Conservation (phyloP, 257 asterid genomes). For the Gentiana dahurica region DNA sequence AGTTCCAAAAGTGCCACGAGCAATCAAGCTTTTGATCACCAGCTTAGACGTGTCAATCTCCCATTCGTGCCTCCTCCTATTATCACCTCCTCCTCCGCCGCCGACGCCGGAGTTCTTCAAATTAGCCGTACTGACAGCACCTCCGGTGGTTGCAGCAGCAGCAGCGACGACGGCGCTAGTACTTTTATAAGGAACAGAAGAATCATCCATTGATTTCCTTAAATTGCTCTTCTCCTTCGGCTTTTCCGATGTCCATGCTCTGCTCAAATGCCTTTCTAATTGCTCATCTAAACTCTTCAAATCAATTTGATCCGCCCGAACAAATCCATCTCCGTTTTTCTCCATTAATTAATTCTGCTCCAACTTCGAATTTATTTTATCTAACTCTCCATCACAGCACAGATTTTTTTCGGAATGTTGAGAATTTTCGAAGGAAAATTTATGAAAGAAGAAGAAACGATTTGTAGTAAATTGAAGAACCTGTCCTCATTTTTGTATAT, state of each 20-base stretch:
- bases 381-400: too few species aligned
- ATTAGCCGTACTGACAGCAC: neutral
- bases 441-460: too few species aligned
- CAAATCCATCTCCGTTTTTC: slow-evolving; percentile 64
- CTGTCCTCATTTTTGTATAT: too few species aligned
- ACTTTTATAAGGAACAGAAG: slow-evolving; percentile 8
- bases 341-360: slow-evolving; percentile 27
- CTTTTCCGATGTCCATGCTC: slow-evolving; percentile 58
- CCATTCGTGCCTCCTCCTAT: slow-evolving; percentile 64
- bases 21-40: slow-evolving; percentile 50
- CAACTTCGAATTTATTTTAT: too few species aligned
- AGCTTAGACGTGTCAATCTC: slow-evolving; percentile 77
- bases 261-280: slow-evolving; percentile 54
- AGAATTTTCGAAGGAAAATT: too few species aligned
- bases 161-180: slow-evolving; percentile 9
- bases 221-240: slow-evolving; percentile 26
- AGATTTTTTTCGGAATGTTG: too few species aligned
- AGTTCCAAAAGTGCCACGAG: slow-evolving; percentile 87
- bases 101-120: slow-evolving; percentile 2
- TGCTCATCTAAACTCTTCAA: slow-evolving; percentile 83
- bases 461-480: too few species aligned
- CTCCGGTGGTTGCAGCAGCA: slow-evolving; percentile 5
- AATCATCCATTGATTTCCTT: slow-evolving; percentile 12
- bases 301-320: slow-evolving; percentile 87
- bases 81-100: slow-evolving; percentile 9